Base-by-base conservation (phyloP, 257 asterid species). In the Nicotiana otophora region DNA sequence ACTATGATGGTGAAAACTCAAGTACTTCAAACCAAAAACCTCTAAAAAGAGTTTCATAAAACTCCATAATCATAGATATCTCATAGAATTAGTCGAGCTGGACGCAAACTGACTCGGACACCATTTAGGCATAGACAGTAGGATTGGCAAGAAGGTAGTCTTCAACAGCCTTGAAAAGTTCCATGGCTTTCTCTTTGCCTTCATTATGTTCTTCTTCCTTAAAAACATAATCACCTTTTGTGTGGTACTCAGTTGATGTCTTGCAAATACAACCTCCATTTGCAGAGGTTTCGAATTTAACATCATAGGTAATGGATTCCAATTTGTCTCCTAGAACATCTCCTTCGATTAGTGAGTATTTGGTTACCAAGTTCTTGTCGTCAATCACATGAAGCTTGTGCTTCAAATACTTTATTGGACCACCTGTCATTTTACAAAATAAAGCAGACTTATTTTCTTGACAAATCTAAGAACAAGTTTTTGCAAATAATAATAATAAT, bases 261-360 rank as follows among this genome's bases (percentile, higher is more conserved):
- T 69, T 82, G 77, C 81, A 58, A 58, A 61, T 42, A 58, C 75
- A 67, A 0, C 88, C 88, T 48, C 88, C 88, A 39, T 82, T 55
- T 15, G 53, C 69, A 31, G 83, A 54, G 7, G 81, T 28, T 26
- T 68, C 88, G 15, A 85, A 46, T 54, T 78, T 77, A 4, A 69
- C 5, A 17, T 68, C 86, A 23, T 85, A 33, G 10, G 72, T 17
- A 55, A 78, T 69, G 4, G 80, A 57, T 55, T 77, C 82, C 33
- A 85, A 10, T 30, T 60, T 81, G 31, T 85, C 88, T 42, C 60
- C 65, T 42, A 77, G 30, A 31, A 65, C 69, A 51, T 46, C 87
- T 4, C 85, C 83, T 62, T 85, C 88, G 3, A 82, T 78, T 3
- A 85, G 34, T n/a, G 81, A 77, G 11, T 85, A 67, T 4, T 19